phyloP scores from a whole-genome alignment of 1,284 basidiomycete species.

The Trichosporon asahii region DNA sequence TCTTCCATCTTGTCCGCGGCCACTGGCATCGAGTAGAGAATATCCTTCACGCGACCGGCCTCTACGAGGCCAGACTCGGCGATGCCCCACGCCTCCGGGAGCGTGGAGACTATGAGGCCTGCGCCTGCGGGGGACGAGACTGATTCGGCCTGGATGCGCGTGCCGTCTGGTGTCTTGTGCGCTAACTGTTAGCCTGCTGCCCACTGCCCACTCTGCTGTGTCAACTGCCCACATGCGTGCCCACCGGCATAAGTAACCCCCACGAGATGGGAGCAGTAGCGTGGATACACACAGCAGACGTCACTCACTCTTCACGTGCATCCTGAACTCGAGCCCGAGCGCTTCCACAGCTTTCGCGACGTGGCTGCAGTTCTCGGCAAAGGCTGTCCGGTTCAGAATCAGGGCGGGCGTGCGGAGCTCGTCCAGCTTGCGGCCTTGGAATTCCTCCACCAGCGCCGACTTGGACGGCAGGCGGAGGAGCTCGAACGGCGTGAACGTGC shows the following conservation, averaged over 20 bases:
- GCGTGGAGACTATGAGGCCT: slow-evolving; percentile 40
- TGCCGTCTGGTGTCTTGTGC: slow-evolving; percentile 68
- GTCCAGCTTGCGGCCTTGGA: slow-evolving; percentile 60
- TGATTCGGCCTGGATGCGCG: slow-evolving; percentile 64
- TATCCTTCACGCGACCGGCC: slow-evolving; percentile 66
- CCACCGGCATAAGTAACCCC: too few species aligned
- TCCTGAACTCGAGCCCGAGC: slow-evolving; percentile 69
- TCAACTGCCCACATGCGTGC: too few species aligned
- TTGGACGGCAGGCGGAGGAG: slow-evolving; percentile 54
- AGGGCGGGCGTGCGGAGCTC: slow-evolving; percentile 71
- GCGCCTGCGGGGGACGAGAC: slow-evolving; percentile 49
- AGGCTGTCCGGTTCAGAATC: slow-evolving; percentile 68
- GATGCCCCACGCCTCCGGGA: slow-evolving; percentile 43
- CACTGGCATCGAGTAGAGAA: slow-evolving; percentile 74
- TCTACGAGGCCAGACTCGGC: slow-evolving; percentile 56
- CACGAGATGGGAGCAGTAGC: too few species aligned
- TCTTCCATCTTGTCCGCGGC: slow-evolving; percentile 69
- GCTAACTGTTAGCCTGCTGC: slow-evolving; percentile 21
- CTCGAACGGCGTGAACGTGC: slow-evolving; percentile 33
- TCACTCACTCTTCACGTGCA: slow-evolving; percentile 83
- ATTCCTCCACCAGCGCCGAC: slow-evolving; percentile 59
- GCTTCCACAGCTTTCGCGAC: slow-evolving; percentile 61
- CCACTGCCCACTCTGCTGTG: not conserved
- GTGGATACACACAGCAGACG: slow-evolving; percentile 34
- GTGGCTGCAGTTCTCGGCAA: slow-evolving; percentile 66